phyloP scores from a whole-genome alignment of 257 asterid genomes.

The Nicotiana attenuata region DNA sequence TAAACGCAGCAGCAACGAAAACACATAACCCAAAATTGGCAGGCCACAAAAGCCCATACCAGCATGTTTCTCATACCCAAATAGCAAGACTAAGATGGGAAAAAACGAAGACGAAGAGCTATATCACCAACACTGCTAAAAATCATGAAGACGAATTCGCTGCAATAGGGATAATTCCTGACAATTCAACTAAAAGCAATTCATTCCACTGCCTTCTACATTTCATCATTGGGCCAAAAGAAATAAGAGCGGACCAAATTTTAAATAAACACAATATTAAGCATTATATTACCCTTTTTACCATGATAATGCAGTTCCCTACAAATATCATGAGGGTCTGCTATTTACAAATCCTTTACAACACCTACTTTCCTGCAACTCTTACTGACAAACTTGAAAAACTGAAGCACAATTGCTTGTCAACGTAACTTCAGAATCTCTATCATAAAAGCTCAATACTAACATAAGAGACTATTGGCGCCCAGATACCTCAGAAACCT shows the following conservation, averaged over 20 bases:
- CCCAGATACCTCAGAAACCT: neutral
- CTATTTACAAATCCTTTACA: slow-evolving; percentile 10
- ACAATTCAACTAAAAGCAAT: neutral
- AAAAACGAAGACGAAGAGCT: neutral
- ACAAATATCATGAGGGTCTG: neutral
- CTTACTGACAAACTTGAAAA: neutral
- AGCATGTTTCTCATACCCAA: neutral
- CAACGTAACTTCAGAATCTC: slow-evolving; percentile 10
- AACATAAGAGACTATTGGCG: neutral
- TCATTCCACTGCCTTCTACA: neutral
- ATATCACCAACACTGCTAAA: neutral
- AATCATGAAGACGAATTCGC: no score
- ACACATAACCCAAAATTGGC: no score
- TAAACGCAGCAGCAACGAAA: no score
- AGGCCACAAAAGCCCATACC: no score
- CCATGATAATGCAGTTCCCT: neutral
- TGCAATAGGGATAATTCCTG: no score
- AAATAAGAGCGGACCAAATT: neutral
- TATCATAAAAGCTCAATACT: slow-evolving; percentile 1
- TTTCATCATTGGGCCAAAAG: neutral
- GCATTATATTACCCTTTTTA: neutral
- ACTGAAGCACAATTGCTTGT: slow-evolving; percentile 11
- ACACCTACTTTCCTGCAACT: slow-evolving; percentile 6
- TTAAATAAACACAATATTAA: neutral
- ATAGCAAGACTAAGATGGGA: neutral